phyloP scores from a whole-genome alignment of 257 asterid genomes.

The Rehmannia glutinosa region DNA sequence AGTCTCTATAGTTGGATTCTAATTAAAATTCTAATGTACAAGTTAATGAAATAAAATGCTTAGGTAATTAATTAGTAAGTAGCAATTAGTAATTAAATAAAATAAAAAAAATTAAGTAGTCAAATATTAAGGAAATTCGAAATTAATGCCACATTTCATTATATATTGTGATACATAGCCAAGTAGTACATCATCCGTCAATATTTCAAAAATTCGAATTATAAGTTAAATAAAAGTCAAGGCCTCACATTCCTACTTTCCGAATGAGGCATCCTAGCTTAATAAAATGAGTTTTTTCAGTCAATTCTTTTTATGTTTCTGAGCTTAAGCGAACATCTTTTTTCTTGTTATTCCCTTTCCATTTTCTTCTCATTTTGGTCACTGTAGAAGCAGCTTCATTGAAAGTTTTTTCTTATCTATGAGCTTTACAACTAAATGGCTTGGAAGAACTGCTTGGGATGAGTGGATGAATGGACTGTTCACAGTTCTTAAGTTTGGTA shows the following conservation, averaged over 20 bases:
- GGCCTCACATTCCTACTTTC: neutral
- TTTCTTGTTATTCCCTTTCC: neutral
- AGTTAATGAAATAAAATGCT: no score
- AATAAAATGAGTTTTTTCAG: neutral
- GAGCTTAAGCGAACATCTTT: neutral
- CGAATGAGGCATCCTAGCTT: neutral
- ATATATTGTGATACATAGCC: no score
- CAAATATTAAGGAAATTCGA: no score
- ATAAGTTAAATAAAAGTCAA: no score
- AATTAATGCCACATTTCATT: no score
- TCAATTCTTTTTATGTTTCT: neutral
- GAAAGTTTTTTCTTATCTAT: neutral
- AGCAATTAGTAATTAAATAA: no score
- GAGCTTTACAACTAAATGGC: neutral
- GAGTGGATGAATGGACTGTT: neutral
- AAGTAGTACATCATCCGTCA: no score
- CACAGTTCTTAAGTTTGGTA: neutral
- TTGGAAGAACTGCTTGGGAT: neutral
- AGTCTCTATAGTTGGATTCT: no score
- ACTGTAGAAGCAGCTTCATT: neutral
- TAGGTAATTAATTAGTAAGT: no score
- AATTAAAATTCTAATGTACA: no score
- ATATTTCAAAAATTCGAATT: no score
- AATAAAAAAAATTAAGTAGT: no score
- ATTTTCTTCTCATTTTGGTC: neutral